Conservation (phyloP, 176 grass and related monocot genomes). For the Aegilops speltoides region DNA sequence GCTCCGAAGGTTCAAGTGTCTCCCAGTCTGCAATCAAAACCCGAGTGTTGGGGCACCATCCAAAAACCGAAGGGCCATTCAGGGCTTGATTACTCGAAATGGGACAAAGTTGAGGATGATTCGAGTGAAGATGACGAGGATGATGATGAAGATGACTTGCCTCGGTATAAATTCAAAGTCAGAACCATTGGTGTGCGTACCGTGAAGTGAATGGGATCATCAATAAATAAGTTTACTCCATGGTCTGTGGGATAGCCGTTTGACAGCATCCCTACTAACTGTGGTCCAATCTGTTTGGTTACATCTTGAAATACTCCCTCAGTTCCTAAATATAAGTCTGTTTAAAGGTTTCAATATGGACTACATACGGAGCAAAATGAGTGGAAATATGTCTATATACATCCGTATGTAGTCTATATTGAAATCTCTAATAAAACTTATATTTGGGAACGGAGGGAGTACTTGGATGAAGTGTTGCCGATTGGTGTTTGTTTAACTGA, state of each 20-base stretch:
- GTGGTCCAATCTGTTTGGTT: background rate
- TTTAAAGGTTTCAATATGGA: too few species aligned
- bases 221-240: background rate
- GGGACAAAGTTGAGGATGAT: constrained; percentile 86
- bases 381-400: too few species aligned
- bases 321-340: too few species aligned
- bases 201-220: constrained; percentile 54
- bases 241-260: constrained; percentile 22
- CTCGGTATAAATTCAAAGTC: constrained; percentile 82
- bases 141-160: constrained; percentile 58
- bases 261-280: constrained; percentile 9
- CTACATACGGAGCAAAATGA: too few species aligned
- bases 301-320: background rate
- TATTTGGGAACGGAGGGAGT: too few species aligned
- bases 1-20: background rate
- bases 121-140: constrained; percentile 86
- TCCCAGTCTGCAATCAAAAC: background rate
- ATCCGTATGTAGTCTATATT: too few species aligned
- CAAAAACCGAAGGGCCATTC: constrained; percentile 93
- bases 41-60: background rate
- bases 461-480: background rate
- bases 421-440: too few species aligned
- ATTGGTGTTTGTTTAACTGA: background rate
- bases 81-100: constrained; percentile 88
- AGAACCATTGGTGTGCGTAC: constrained; percentile 65